Evolutionary conservation across 441 rosid genomes (phyloP).

Genomic region (Eruca vesicaria): DNA sequence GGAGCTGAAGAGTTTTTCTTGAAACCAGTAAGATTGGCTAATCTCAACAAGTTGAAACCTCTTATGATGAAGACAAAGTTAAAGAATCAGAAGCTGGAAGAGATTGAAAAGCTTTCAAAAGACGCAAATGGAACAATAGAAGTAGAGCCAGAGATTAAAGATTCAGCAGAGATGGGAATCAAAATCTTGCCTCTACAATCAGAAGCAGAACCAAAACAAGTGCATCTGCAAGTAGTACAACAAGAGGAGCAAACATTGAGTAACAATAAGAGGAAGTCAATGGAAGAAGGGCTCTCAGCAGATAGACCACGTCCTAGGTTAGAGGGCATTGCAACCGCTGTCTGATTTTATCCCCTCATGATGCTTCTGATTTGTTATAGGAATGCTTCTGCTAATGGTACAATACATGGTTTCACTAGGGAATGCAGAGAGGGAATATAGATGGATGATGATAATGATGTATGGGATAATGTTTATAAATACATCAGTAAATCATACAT

Average conservation of each 20-base stretch:
- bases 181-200: constrained; percentile 9
- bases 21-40: constrained; percentile 59
- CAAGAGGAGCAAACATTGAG: constrained; percentile 22
- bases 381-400: constrained; percentile 27
- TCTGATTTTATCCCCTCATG: constrained; percentile 31
- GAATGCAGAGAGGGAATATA: constrained; percentile 4
- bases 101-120: constrained; percentile 11
- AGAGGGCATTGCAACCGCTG: constrained; percentile 49
- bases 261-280: constrained; percentile 34
- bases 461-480: constrained; percentile 27
- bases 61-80: constrained; percentile 60
- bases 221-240: constrained; percentile 4
- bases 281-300: constrained; percentile 29
- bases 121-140: neutral
- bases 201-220: neutral
- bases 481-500: constrained; percentile 31
- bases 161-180: neutral
- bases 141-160: constrained; percentile 24
- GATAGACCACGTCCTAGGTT: constrained; percentile 65
- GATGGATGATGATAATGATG: constrained; percentile 22
- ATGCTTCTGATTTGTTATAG: constrained; percentile 30
- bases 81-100: constrained; percentile 36
- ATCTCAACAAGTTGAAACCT: constrained; percentile 52
- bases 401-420: constrained; percentile 10
- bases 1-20: constrained; percentile 73